A percentile compares a stretch with the other conserved stretches of the same genome.
These are phyloP conservation scores for Ailanthus altissimus DNA, from an alignment of 345 rosid genomes.

Conservation along the genomic window DNA sequence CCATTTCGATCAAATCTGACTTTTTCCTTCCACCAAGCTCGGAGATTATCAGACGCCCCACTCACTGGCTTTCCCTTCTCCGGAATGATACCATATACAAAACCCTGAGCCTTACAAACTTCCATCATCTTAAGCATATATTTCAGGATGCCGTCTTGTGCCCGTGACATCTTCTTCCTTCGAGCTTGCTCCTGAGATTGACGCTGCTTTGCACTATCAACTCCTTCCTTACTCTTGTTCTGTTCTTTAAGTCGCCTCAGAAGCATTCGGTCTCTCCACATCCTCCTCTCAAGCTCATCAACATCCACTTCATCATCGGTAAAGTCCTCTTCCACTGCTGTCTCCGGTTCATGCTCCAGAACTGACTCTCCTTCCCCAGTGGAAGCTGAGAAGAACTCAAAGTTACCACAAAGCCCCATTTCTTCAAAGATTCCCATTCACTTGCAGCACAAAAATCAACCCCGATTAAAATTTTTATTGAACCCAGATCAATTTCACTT, in stretches of 20 bases:
- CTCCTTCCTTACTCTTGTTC: conserved; percentile 47
- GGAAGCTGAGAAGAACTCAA: conserved; percentile 47
- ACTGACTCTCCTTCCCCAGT: conserved; percentile 39
- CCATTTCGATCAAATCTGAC: conserved; percentile 83
- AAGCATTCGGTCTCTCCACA: conserved; percentile 79
- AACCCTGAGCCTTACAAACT: conserved; percentile 86
- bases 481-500: background rate
- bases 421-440: conserved; percentile 55
- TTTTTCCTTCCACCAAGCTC: conserved; percentile 93
- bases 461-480: background rate
- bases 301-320: conserved; percentile 70
- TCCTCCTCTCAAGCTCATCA: conserved; percentile 74
- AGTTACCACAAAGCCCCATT: conserved; percentile 56
- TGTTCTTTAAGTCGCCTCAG: conserved; percentile 64
- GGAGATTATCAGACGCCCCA: conserved; percentile 89
- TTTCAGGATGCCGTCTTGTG: conserved; percentile 79
- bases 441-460: background rate
- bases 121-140: conserved; percentile 94
- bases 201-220: conserved; percentile 50
- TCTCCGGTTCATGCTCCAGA: conserved; percentile 46
- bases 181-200: conserved; percentile 82
- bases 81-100: conserved; percentile 81
- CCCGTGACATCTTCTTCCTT: conserved; percentile 89
- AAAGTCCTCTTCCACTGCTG: conserved; percentile 52
- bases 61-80: conserved; percentile 88